phyloP scores from a whole-genome alignment of 345 rosid species.

The Populus nigra region DNA sequence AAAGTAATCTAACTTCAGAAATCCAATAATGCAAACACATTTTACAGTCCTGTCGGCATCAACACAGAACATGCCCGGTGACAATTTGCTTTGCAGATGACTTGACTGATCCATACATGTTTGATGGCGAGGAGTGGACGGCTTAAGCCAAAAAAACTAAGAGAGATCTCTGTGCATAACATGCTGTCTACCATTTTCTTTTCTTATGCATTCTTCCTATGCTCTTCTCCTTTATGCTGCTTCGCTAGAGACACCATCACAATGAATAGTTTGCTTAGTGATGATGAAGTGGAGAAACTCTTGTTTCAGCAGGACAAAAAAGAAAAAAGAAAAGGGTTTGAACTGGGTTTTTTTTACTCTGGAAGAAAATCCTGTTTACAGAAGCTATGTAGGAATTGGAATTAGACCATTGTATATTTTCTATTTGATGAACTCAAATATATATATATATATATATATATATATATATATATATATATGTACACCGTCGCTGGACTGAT shows the following conservation, averaged over 20 bases:
- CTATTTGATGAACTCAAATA: too few species aligned
- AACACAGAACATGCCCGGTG: not conserved
- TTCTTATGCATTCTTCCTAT: not conserved
- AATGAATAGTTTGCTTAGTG: not conserved
- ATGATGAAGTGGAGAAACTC: constrained; percentile 14
- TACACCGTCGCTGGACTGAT: too few species aligned
- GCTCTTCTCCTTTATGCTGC: not conserved
- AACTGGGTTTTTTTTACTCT: constrained; percentile 49
- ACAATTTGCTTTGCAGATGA: not conserved
- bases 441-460: too few species aligned
- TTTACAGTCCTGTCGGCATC: not conserved
- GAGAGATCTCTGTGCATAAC: not conserved
- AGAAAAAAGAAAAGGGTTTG: constrained; percentile 9
- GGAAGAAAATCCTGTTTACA: constrained; percentile 23
- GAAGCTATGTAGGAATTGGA: constrained; percentile 53
- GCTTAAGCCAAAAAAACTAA: not conserved
- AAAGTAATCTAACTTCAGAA: not conserved
- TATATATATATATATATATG: too few species aligned
- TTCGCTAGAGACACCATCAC: constrained; percentile 21
- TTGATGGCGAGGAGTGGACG: not conserved
- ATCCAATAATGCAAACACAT: too few species aligned
- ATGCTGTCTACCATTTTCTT: not conserved
- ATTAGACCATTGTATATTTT: not conserved
- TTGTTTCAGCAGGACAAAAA: constrained; percentile 17
- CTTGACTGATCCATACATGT: not conserved